Evolutionary conservation across 2,329 filamentous ascomycete genomes (phyloP), one percentile per base, ranked within the genome.

Genomic region (Zymoseptoria pseudotritici): DNA sequence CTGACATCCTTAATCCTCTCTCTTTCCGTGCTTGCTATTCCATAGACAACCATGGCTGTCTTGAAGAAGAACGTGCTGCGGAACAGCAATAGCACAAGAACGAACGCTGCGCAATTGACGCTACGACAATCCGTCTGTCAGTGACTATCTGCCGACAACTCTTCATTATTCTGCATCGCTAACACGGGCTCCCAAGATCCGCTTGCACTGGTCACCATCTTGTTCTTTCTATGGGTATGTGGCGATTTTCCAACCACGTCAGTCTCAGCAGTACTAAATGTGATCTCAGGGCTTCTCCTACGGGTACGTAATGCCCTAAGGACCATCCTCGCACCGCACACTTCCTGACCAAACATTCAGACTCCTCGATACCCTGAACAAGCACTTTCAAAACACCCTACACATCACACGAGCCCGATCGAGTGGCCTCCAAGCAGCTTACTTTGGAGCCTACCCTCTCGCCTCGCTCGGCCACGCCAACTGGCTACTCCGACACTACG

Each of bases 201-300:
- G 2, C 79, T 90, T 53, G 77, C 78, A 58, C 79, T 91, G 4
- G 87, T 90, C 56, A 87, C 84, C 0, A 76, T 85, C 54, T 73
- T 87, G 1, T 87, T 86, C 75, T 86, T 87, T 70, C 78, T 87
- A 21, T 86, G 83, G 83, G 82, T 78, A 70, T 51, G 72, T 53
- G 51, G 49, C 10, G 26, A 20, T 13, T 20, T 20, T 31, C 21
- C 50, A 22, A 21, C 8, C 36, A 17, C 13, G 2, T 5, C 50
- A 11, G 50, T 29, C 31, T 11, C n/a, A 17, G 10, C 42, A 20
- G 21, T 11, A 31, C 24, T 3, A 17, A 46, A 11, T 0, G 5
- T 46, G 5, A 58, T 52, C 50, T 13, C 56, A 77, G 76, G 76
- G 82, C 24, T 83, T 83, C 71, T 77, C 76, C 21, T 84, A 83